Percentiles rank a stretch among this genome's conserved stretches.
phyloP scores from a whole-genome alignment of 345 rosid species.

The Populus davidiana region DNA sequence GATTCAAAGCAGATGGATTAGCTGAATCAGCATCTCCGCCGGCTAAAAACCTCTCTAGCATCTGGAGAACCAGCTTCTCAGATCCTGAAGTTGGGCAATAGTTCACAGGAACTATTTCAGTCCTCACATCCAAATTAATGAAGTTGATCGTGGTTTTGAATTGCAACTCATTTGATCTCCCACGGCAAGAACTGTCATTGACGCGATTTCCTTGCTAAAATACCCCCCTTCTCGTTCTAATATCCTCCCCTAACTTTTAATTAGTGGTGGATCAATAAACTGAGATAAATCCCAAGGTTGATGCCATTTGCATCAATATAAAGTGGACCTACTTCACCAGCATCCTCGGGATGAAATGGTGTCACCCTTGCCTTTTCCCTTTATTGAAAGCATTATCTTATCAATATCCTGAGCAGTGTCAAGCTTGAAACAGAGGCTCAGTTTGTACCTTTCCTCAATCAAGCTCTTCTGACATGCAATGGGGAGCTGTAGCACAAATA shows the following conservation, averaged over 20 bases:
- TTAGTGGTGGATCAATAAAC: slow-evolving; percentile 33
- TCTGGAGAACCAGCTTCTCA: slow-evolving; percentile 32
- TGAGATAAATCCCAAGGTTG: slow-evolving; percentile 74
- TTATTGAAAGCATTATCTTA: slow-evolving; percentile 27
- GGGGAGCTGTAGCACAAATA: slow-evolving; percentile 58
- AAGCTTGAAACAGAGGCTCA: slow-evolving; percentile 48
- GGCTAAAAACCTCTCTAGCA: slow-evolving; percentile 28
- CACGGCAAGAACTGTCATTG: slow-evolving; percentile 33
- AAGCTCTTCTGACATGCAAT: slow-evolving; percentile 83
- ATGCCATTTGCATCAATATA: slow-evolving; percentile 81
- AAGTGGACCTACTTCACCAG: slow-evolving; percentile 68
- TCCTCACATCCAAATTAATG: slow-evolving; percentile 31
- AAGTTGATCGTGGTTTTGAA: slow-evolving; percentile 20
- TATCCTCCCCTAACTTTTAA: slow-evolving; percentile 28
- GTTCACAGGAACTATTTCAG: slow-evolving; percentile 33
- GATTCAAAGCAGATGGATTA: slow-evolving; percentile 67
- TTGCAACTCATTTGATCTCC: slow-evolving; percentile 30
- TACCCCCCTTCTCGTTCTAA: slow-evolving; percentile 21
- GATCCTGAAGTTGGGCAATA: slow-evolving; percentile 35
- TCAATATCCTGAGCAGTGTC: slow-evolving; percentile 44
- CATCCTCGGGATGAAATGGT: slow-evolving; percentile 42
- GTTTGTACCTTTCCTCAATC: slow-evolving; percentile 76
- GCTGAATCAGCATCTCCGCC: slow-evolving; percentile 44
- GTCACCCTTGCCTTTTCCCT: slow-evolving; percentile 35
- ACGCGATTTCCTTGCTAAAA: slow-evolving; percentile 24